Evolutionary conservation across 805 yeast genomes (phyloP), one percentile per base, ranked within the genome.

Genomic region (Zygoascus ofunaensis): DNA sequence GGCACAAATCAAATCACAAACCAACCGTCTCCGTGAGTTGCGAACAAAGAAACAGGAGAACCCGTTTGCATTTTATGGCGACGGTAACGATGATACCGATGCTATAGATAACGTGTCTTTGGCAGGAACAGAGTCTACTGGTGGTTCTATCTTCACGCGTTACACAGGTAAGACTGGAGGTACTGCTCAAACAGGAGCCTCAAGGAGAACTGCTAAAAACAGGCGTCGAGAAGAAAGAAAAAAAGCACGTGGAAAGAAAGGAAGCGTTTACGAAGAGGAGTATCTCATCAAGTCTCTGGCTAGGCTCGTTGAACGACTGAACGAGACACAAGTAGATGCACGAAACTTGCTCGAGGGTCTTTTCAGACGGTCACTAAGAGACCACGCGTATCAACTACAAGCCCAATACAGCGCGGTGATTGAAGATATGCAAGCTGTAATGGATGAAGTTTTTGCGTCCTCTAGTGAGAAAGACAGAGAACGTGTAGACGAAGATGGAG

Each of bases 191-290:
- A 92, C 98, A 0, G 97, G 97, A 23, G 97, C 92, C 2, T 81
- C 96, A 0, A 76, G 99, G 63, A 76, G 82, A 57, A 89, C 98
- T 0, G 76, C 94, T 4, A 92, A 92, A 66, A 92, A 92, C 63
- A 77, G 80, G 52, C 84, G 95, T 61, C 77, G 98, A 53, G 97
- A 90, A 64, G 98, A 90, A 60, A 77, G 98, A 56, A 92, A 92
- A 68, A 76, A 79, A 48, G 99, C 98, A 2, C 78, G 95, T 55
- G 99, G 99, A 48, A 87, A 94, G 70, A 92, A 92, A 68, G 97
- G 97, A 39, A 90, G 97, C 4, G 83, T 92, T 18, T 92, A 92
- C 58, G 99, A 92, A 63, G 98, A 92, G 61, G 97, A 92, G 61
- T 92, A 92, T 62, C 74, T 92, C 45, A 80, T 92, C 39, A 78